A percentile compares a stretch with the other conserved stretches of the same genome.
These are phyloP conservation scores for Dacryopinax primogenitus DNA, from an alignment of 768 basidiomycete genomes.

Conservation along the genomic window DNA sequence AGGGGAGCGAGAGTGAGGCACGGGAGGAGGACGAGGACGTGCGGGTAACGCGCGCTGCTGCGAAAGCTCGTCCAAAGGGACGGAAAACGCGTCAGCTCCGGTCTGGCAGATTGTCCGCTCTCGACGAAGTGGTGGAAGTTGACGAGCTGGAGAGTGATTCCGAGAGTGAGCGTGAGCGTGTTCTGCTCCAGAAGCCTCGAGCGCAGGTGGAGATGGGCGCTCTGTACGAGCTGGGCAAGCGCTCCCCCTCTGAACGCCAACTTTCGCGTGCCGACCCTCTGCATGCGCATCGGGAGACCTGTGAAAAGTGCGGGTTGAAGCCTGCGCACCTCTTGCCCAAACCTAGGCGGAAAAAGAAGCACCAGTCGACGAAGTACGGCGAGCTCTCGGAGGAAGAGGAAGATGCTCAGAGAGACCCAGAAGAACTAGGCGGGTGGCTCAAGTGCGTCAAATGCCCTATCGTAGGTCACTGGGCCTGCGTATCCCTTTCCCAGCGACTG, in stretches of 20 bases:
- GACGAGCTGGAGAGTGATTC: neutral
- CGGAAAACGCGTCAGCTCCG: too few species aligned
- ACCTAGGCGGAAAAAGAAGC: slow-evolving; percentile 28
- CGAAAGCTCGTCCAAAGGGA: too few species aligned
- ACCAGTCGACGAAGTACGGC: slow-evolving; percentile 30
- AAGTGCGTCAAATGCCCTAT: slow-evolving; percentile 71
- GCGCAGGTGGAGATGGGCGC: neutral
- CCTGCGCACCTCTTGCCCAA: slow-evolving; percentile 46
- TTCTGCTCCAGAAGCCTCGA: neutral
- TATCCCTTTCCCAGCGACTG: slow-evolving; percentile 50
- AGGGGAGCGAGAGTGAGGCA: too few species aligned
- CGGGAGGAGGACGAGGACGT: neutral
- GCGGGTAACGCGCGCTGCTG: too few species aligned
- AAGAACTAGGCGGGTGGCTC: slow-evolving; percentile 64
- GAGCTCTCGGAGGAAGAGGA: slow-evolving; percentile 44
- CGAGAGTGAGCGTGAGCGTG: too few species aligned
- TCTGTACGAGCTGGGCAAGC: neutral
- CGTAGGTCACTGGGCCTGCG: slow-evolving; percentile 62
- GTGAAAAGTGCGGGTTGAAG: slow-evolving; percentile 55
- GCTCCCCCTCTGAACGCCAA: neutral
- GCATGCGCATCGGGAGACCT: slow-evolving; percentile 46
- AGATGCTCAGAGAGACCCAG: slow-evolving; percentile 41
- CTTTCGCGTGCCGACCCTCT: slow-evolving; percentile 28
- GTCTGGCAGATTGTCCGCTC: too few species aligned
- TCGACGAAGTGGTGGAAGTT: too few species aligned